A percentile compares a stretch with the other conserved stretches of the same genome.
phyloP scores from a whole-genome alignment of 768 basidiomycete species.

The Lyophyllum atratum region DNA sequence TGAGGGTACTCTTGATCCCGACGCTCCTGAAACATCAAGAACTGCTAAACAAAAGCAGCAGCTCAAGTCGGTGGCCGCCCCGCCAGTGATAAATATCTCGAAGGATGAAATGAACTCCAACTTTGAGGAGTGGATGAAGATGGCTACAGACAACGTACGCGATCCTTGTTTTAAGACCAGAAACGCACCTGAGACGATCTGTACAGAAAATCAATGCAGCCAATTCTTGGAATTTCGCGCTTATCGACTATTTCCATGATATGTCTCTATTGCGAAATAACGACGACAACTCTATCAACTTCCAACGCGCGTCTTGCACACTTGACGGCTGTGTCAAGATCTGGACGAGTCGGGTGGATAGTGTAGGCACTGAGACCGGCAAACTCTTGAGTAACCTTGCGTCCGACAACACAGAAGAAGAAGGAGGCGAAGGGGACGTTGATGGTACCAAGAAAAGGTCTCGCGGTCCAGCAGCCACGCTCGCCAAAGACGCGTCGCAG shows the following conservation, averaged over 20 bases:
- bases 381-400: slow-evolving; percentile 92
- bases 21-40: slow-evolving; percentile 44
- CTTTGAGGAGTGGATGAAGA: slow-evolving; percentile 99
- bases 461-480: slow-evolving; percentile 75
- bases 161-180: slow-evolving; percentile 5
- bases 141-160: slow-evolving; percentile 96
- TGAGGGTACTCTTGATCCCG: slow-evolving; percentile 38
- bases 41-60: slow-evolving; percentile 61
- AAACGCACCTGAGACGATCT: slow-evolving; percentile 13
- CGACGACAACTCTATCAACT: slow-evolving; percentile 95
- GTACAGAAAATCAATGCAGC: slow-evolving; percentile 95
- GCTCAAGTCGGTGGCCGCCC: slow-evolving; percentile 60
- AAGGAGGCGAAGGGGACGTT: slow-evolving; percentile 63
- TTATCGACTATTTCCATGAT: slow-evolving; percentile 99
- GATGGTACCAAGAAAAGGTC: slow-evolving; percentile 60
- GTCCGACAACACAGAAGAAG: slow-evolving; percentile 53
- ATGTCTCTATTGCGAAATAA: slow-evolving; percentile 94
- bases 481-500: slow-evolving; percentile 84
- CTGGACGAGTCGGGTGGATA: slow-evolving; percentile 97
- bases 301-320: slow-evolving; percentile 96
- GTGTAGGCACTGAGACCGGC: slow-evolving; percentile 94
- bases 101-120: slow-evolving; percentile 89
- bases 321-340: slow-evolving; percentile 99
- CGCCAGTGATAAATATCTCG: slow-evolving; percentile 60
- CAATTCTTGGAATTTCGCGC: slow-evolving; percentile 97